These are phyloP conservation scores for Colletotrichum paranaense DNA, from an alignment of 2,329 filamentous ascomycete species.

Conservation along the genomic window DNA sequence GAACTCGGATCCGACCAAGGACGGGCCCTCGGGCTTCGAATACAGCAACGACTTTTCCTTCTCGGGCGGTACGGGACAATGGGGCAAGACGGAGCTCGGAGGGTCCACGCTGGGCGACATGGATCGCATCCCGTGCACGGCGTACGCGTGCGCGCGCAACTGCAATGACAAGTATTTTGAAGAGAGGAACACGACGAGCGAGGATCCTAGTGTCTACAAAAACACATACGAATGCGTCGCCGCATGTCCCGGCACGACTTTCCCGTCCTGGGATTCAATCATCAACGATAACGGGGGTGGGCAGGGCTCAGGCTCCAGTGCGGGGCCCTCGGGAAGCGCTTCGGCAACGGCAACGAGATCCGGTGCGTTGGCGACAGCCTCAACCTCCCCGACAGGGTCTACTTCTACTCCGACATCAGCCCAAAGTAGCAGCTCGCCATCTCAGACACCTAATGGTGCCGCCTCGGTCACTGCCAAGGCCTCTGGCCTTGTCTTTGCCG, in stretches of 20 bases:
- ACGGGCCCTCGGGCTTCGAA: slow-evolving; percentile 27
- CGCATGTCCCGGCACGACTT: slow-evolving; percentile 5
- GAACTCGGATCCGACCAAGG: slow-evolving; percentile 19
- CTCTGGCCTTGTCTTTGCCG: background rate
- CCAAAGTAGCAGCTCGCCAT: background rate
- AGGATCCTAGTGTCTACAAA: background rate
- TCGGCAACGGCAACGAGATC: background rate
- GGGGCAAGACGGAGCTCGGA: slow-evolving; percentile 28
- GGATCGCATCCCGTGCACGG: slow-evolving; percentile 25
- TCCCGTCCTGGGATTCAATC: slow-evolving; percentile 10
- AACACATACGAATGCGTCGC: slow-evolving; percentile 23
- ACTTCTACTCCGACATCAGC: background rate
- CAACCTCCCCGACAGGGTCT: background rate
- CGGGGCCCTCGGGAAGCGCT: background rate
- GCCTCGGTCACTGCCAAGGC: background rate
- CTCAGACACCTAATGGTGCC: background rate
- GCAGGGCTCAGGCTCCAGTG: background rate
- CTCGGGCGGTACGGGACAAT: slow-evolving; percentile 29
- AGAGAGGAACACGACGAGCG: background rate
- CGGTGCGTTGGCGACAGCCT: background rate
- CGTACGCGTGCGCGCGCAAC: slow-evolving; percentile 29
- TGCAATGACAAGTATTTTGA: slow-evolving; percentile 28
- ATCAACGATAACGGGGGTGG: background rate
- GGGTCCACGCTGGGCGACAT: slow-evolving; percentile 13
- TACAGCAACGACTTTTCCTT: slow-evolving; percentile 34